phyloP scores from a whole-genome alignment of 345 rosid species.

The Corchorus olitorius region DNA sequence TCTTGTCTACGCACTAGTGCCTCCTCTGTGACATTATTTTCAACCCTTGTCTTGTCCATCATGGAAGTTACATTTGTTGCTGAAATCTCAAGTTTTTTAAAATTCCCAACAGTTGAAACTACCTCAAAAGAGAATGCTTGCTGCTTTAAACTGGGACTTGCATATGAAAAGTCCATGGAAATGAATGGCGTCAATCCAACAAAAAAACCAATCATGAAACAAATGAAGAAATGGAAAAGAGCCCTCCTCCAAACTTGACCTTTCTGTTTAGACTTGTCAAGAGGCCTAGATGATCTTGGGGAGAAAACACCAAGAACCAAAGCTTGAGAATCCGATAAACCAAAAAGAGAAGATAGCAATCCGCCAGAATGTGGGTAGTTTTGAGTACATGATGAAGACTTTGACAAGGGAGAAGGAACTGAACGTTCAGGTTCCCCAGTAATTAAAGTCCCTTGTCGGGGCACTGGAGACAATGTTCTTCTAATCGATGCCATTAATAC shows the following conservation, averaged over 20 bases:
- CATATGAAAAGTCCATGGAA: conserved; percentile 34
- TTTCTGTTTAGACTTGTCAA: conserved; percentile 47
- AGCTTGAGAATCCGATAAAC: conserved; percentile 46
- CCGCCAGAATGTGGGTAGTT: conserved; percentile 39
- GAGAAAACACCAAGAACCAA: conserved; percentile 35
- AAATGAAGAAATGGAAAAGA: conserved; percentile 46
- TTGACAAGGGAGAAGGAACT: conserved; percentile 61
- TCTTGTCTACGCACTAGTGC: conserved; percentile 23
- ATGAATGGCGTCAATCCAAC: conserved; percentile 49
- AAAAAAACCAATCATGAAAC: conserved; percentile 53
- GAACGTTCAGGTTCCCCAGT: conserved; percentile 50
- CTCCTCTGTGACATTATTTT: conserved; percentile 26
- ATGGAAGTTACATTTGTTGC: conserved; percentile 20
- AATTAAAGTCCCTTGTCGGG: conserved; percentile 41
- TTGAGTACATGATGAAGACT: conserved; percentile 40
- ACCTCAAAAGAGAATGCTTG: conserved; percentile 45
- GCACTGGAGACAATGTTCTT: conserved; percentile 58
- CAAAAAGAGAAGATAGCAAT: conserved; percentile 37
- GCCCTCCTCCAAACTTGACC: conserved; percentile 61
- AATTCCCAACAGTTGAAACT: conserved; percentile 30
- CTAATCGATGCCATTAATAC: conserved; percentile 66
- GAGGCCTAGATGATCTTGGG: conserved; percentile 42
- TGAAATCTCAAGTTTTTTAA: conserved; percentile 16
- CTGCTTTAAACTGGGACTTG: conserved; percentile 30
- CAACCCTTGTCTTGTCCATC: conserved; percentile 4